Percentiles rank a stretch among this genome's conserved stretches.
Evolutionary conservation across 129 eudicot species (phyloP).

Genomic region (Lactuca sativa): DNA sequence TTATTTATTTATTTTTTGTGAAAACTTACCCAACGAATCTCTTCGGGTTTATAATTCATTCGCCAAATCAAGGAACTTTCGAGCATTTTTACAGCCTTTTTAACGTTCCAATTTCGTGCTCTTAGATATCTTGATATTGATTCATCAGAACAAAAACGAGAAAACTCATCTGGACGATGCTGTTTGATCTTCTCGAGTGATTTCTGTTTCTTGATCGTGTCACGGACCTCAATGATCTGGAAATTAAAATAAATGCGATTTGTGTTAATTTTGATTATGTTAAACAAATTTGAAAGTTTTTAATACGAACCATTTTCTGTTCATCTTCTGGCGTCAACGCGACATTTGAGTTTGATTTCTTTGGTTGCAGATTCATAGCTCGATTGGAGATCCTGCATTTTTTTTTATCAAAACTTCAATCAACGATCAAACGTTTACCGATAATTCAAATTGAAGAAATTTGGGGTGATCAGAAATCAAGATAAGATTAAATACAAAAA

Average conservation of each 20-base stretch:
- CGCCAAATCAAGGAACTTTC: slow-evolving; percentile 75
- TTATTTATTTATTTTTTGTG: background rate
- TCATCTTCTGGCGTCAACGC: slow-evolving; percentile 34
- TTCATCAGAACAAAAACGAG: slow-evolving; percentile 55
- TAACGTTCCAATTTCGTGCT: slow-evolving; percentile 81
- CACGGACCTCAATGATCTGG: slow-evolving; percentile 51
- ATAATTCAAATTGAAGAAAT: background rate
- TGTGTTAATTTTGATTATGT: background rate
- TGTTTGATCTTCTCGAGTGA: slow-evolving; percentile 41
- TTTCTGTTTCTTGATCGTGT: slow-evolving; percentile 40
- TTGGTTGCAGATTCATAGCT: slow-evolving; percentile 35
- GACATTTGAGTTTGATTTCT: slow-evolving; percentile 31
- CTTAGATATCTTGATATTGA: slow-evolving; percentile 60
- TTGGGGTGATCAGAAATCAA: background rate
- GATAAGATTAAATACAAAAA: background rate
- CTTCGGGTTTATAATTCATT: slow-evolving; percentile 68
- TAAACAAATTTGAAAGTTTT: background rate
- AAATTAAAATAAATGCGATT: background rate
- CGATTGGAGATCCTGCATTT: slow-evolving; percentile 6
- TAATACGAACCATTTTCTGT: slow-evolving; percentile 33
- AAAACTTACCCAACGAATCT: slow-evolving; percentile 66
- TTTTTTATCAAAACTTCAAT: background rate
- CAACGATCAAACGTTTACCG: background rate
- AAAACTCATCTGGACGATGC: slow-evolving; percentile 45
- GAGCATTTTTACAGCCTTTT: slow-evolving; percentile 76